A percentile compares a stretch with the other conserved stretches of the same genome.
These are phyloP conservation scores for Amaranthus cruentus DNA, from an alignment of 148 eudicot genomes.

Conservation along the genomic window DNA sequence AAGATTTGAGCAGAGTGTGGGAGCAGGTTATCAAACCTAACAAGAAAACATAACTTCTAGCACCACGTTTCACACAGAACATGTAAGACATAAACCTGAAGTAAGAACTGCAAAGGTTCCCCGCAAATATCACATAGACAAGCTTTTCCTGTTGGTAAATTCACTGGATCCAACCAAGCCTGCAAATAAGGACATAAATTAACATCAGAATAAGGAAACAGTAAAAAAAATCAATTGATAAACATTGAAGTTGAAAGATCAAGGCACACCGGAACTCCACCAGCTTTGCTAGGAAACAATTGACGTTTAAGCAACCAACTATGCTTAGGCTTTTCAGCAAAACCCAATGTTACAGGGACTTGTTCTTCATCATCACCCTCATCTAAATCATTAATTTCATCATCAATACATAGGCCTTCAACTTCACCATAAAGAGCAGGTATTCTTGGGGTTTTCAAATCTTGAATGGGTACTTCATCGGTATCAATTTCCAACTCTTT, in stretches of 20 bases:
- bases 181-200: conserved; percentile 25
- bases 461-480: conserved; percentile 34
- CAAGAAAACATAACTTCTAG: no score
- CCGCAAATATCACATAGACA: conserved; percentile 64
- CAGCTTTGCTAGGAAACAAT: conserved; percentile 85
- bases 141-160: conserved; percentile 61
- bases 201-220: not conserved
- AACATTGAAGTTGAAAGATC: not conserved
- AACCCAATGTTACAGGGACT: conserved; percentile 49
- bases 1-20: no score
- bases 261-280: conserved; percentile 67
- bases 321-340: conserved; percentile 50
- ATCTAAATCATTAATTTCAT: conserved; percentile 22
- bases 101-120: conserved; percentile 76
- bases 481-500: conserved; percentile 10
- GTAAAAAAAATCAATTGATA: not conserved
- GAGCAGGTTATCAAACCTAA: no score
- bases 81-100: conserved; percentile 46
- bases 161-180: conserved; percentile 90
- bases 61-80: no score
- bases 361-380: conserved; percentile 43
- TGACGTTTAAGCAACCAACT: conserved; percentile 54
- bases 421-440: conserved; percentile 59
- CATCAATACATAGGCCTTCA: conserved; percentile 26
- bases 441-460: conserved; percentile 40